phyloP scores from a whole-genome alignment of 2,329 filamentous ascomycete genomes.

The Aspergillus viridinutans region DNA sequence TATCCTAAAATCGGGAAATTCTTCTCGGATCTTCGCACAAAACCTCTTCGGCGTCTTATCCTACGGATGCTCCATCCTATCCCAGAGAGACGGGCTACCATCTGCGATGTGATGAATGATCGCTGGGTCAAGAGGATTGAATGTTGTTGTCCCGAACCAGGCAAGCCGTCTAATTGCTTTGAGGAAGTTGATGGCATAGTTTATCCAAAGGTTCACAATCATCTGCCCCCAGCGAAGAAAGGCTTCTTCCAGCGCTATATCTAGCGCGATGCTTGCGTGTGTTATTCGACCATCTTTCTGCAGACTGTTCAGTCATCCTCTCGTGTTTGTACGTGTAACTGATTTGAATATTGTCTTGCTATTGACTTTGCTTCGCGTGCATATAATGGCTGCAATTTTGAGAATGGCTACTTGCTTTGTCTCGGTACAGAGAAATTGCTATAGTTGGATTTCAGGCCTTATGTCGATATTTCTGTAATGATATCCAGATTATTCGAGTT shows the following conservation, averaged over 20 bases:
- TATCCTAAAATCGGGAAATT: conserved; percentile 64
- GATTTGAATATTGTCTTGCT: not conserved
- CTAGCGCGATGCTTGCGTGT: conserved; percentile 19
- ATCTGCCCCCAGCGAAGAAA: conserved; percentile 28
- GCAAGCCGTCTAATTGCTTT: not conserved
- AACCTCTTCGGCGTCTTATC: conserved; percentile 61
- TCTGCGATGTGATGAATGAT: conserved; percentile 64
- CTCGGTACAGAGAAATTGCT: not conserved
- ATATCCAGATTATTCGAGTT: not conserved
- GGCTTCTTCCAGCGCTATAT: conserved; percentile 19
- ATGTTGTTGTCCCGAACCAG: conserved; percentile 65
- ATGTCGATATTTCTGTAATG: not conserved
- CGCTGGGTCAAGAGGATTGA: conserved; percentile 71
- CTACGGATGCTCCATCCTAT: conserved; percentile 80
- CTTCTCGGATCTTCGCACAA: conserved; percentile 52
- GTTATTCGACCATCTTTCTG: conserved; percentile 13
- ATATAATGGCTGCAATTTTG: not conserved
- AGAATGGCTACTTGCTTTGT: not conserved
- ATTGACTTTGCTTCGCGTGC: not conserved
- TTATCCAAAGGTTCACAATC: conserved; percentile 22
- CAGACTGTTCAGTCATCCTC: conserved; percentile 9
- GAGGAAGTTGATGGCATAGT: not conserved
- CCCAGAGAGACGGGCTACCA: conserved; percentile 65
- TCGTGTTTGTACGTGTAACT: not conserved
- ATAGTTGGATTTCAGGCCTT: not conserved